These are phyloP conservation scores for Hanseniaspora taiwanica DNA, from an alignment of 805 yeast species.

Conservation along the genomic window DNA sequence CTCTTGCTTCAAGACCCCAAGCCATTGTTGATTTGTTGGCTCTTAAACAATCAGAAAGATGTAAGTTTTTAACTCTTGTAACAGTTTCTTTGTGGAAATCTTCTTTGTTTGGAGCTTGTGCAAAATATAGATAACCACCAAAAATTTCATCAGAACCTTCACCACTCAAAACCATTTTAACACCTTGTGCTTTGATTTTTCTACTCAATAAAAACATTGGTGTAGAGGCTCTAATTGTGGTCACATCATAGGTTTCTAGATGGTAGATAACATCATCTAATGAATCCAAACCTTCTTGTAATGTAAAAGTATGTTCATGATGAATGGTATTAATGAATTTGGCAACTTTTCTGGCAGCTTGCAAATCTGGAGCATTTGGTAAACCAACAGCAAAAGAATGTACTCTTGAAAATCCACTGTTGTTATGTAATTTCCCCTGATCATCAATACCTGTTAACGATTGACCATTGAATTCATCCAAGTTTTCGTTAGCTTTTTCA, in stretches of 20 bases:
- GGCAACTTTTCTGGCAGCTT: conserved; percentile 95
- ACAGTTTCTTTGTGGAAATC: conserved; percentile 97
- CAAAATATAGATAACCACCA: conserved; percentile 97
- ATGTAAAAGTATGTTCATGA: conserved; percentile 94
- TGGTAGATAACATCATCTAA: conserved; percentile 88
- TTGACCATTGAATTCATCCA: conserved; percentile 36
- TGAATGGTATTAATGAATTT: conserved; percentile 91
- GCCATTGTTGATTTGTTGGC: conserved; percentile 99
- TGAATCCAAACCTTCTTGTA: conserved; percentile 94
- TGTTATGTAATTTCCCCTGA: conserved; percentile 57
- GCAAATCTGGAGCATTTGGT: conserved; percentile 94
- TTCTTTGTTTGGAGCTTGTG: conserved; percentile 82
- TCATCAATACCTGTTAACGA: conserved; percentile 90
- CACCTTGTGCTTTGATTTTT: conserved; percentile 98
- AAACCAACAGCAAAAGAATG: conserved; percentile 97
- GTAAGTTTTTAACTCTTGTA: conserved; percentile 92
- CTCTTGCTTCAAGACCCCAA: conserved; percentile 99
- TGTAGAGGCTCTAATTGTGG: conserved; percentile 97
- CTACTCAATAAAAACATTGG: conserved; percentile 95
- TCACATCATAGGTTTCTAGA: conserved; percentile 95
- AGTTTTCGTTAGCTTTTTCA: conserved; percentile 39
- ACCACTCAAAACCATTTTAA: conserved; percentile 97
- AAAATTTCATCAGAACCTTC: conserved; percentile 99
- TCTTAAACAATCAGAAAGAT: conserved; percentile 91
- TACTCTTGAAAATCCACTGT: conserved; percentile 64